Percentiles rank a stretch among this genome's conserved stretches.
These are phyloP conservation scores for Scenedesmus sp. DNA, from an alignment of 163 green algal genomes.

Conservation along the genomic window DNA sequence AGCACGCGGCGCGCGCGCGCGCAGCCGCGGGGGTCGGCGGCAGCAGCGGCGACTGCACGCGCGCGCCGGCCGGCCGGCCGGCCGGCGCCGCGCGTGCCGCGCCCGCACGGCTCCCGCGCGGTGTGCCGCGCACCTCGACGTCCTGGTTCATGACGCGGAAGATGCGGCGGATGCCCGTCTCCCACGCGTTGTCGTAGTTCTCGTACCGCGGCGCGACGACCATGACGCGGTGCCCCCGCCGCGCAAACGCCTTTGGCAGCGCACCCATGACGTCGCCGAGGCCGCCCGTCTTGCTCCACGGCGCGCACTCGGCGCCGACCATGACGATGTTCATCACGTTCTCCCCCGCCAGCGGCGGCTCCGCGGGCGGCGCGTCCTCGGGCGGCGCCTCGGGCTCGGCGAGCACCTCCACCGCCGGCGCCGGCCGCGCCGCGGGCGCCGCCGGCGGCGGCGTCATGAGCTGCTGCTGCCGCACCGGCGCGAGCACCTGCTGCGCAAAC, in stretches of 20 bases:
- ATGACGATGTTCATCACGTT: constrained; percentile 96
- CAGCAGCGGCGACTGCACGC: neutral
- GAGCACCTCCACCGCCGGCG: constrained; percentile 18
- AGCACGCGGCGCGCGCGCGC: too few species aligned
- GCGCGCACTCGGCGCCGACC: constrained; percentile 93
- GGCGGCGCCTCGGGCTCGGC: constrained; percentile 16
- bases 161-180: constrained; percentile 83
- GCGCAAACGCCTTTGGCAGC: constrained; percentile 89
- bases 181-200: constrained; percentile 86
- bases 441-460: constrained; percentile 19
- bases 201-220: constrained; percentile 84
- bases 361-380: neutral
- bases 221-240: constrained; percentile 93
- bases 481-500: constrained; percentile 37
- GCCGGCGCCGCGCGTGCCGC: too few species aligned
- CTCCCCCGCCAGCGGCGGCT: constrained; percentile 56
- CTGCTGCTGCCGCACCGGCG: neutral
- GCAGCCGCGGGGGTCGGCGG: too few species aligned
- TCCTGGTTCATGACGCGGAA: constrained; percentile 72
- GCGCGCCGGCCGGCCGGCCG: neutral
- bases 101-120: too few species aligned
- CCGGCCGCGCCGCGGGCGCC: neutral
- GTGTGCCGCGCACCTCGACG: constrained; percentile 76
- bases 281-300: constrained; percentile 96
- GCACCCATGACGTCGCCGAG: constrained; percentile 95